Evolutionary conservation across 176 grass and related monocot genomes (phyloP).

Genomic region (Oryza rufipogon): DNA sequence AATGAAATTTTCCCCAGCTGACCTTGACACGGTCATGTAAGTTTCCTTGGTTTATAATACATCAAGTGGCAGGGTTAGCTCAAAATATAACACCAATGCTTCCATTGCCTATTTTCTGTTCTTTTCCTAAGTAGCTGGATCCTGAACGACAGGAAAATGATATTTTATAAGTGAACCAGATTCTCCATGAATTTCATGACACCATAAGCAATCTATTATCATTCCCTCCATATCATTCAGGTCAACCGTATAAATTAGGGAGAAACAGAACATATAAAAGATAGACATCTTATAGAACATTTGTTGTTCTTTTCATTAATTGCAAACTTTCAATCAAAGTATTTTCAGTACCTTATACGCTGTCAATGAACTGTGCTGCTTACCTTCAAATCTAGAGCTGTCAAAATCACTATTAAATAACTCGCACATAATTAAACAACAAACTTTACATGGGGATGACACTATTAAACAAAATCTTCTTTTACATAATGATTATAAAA

Average conservation of each 20-base stretch:
- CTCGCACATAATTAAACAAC: not conserved
- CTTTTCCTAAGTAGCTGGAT: not conserved
- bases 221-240: not conserved
- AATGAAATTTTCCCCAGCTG: not conserved
- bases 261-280: conserved; percentile 1
- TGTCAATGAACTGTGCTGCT: too few species aligned
- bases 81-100: not conserved
- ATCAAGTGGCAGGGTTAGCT: not conserved
- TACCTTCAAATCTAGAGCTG: too few species aligned
- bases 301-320: not conserved
- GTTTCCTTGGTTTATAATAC: not conserved
- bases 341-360: not conserved
- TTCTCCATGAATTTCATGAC: not conserved
- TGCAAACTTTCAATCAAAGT: not conserved
- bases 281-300: conserved; percentile 7
- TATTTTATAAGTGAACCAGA: not conserved
- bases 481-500: too few species aligned
- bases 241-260: not conserved
- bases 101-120: not conserved
- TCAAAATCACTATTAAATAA: not conserved
- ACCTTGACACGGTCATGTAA: conserved; percentile 8
- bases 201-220: not conserved
- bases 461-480: not conserved
- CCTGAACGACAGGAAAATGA: not conserved
- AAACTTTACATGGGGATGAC: not conserved